These are phyloP conservation scores for Colletotrichum zoysiae DNA, from an alignment of 2,329 filamentous ascomycete genomes.

Conservation along the genomic window DNA sequence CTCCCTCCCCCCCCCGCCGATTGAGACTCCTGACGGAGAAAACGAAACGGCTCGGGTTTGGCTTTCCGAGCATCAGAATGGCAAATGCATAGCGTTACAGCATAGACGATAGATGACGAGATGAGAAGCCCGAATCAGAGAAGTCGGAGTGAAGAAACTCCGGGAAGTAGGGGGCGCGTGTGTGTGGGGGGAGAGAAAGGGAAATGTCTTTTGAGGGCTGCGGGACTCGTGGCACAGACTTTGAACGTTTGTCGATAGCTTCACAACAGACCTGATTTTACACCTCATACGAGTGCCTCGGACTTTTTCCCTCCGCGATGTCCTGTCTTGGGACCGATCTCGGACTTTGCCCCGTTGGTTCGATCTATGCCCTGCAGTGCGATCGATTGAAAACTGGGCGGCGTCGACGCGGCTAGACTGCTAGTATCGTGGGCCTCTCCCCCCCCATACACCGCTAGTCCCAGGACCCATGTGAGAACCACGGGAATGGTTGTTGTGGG, in stretches of 20 bases:
- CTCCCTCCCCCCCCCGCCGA: neutral
- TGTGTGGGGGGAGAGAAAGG: neutral
- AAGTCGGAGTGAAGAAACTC: neutral
- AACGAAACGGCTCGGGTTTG: constrained; percentile 14
- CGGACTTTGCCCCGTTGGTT: neutral
- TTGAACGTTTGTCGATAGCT: constrained; percentile 27
- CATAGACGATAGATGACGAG: constrained; percentile 36
- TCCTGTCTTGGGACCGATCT: neutral
- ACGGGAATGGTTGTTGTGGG: neutral
- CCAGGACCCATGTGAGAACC: neutral
- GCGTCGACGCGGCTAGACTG: neutral
- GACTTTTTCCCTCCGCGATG: neutral
- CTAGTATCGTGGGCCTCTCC: too few species aligned
- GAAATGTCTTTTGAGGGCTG: constrained; percentile 13
- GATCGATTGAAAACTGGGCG: neutral
- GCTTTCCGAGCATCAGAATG: constrained; percentile 33
- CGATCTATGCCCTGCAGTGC: too few species aligned
- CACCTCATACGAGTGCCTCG: neutral
- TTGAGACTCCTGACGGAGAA: neutral
- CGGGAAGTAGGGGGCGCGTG: too few species aligned
- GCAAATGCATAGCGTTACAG: constrained; percentile 25
- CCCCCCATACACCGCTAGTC: constrained; percentile 18
- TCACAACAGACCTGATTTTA: constrained; percentile 15
- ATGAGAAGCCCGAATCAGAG: neutral
- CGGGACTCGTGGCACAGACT: constrained; percentile 18